Percentiles rank a stretch among this genome's conserved stretches.
Conservation (phyloP, 1,284 basidiomycete genomes). For the Rhodofomes roseus region DNA sequence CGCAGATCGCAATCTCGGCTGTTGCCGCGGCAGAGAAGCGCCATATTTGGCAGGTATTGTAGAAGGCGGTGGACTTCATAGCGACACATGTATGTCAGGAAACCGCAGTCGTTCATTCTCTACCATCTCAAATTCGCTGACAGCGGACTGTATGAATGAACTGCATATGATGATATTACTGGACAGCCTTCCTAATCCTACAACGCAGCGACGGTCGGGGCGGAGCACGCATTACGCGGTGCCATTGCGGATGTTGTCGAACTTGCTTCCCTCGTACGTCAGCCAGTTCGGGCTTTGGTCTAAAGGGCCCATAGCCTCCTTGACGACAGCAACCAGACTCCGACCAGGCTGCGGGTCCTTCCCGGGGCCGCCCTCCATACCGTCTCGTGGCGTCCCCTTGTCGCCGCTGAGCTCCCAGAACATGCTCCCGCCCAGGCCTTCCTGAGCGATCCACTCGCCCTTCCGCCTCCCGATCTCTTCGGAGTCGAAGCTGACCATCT, state of each 20-base stretch:
- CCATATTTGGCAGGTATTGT: not conserved
- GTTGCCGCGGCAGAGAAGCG: not conserved
- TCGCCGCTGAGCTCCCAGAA: slow-evolving; percentile 86
- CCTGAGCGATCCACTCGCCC: slow-evolving; percentile 68
- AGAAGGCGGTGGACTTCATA: not conserved
- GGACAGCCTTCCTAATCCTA: not conserved
- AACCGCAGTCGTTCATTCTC: not conserved
- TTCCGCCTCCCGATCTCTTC: slow-evolving; percentile 69
- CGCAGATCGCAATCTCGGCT: slow-evolving; percentile 3
- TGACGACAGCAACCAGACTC: slow-evolving; percentile 67
- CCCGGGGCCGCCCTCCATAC: slow-evolving; percentile 54
- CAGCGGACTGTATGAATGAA: no score
- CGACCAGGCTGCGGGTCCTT: slow-evolving; percentile 31
- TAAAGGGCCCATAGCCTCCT: slow-evolving; percentile 71
- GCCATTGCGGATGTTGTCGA: slow-evolving; percentile 73
- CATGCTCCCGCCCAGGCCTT: slow-evolving; percentile 79
- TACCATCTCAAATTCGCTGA: no score
- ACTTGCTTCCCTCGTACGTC: slow-evolving; percentile 65
- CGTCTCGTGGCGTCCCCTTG: slow-evolving; percentile 61
- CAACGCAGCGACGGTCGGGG: not conserved
- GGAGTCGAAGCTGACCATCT: slow-evolving; percentile 80
- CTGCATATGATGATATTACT: not conserved
- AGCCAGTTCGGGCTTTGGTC: slow-evolving; percentile 70
- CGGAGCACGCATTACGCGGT: slow-evolving; percentile 35
- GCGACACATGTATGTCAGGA: not conserved